A percentile compares a stretch with the other conserved stretches of the same genome.
phyloP scores from a whole-genome alignment of 139 green algal species.

The Spirogloea muscicola region DNA sequence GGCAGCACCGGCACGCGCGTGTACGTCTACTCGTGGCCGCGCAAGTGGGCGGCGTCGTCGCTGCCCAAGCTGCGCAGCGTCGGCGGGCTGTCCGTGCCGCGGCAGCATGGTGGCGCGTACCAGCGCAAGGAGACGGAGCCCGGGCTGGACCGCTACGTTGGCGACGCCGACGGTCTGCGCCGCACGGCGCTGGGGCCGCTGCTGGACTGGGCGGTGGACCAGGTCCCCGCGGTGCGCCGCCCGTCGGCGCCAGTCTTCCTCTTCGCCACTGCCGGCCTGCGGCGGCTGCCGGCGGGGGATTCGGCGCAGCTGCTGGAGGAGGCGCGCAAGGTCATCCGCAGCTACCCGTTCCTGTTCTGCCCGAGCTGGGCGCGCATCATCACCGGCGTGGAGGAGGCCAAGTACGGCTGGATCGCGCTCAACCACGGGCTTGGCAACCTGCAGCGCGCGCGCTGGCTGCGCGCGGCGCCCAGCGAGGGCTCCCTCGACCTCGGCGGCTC shows the following conservation, averaged over 20 bases:
- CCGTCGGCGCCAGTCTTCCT: conserved; percentile 66
- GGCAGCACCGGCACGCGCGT: conserved; percentile 34
- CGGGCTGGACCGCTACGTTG: conserved; percentile 66
- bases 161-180: conserved; percentile 33
- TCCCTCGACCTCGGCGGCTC: conserved; percentile 32
- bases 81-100: too few relatives aligned
- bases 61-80: too few relatives aligned
- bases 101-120: conserved; percentile 59
- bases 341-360: conserved; percentile 62
- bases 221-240: conserved; percentile 56
- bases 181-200: conserved; percentile 60
- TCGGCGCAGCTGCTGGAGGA: conserved; percentile 51
- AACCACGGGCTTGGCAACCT: conserved; percentile 24
- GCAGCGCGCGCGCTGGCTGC: not conserved
- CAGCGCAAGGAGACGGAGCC: conserved; percentile 82
- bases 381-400: conserved; percentile 72
- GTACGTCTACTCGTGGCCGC: conserved; percentile 34
- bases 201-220: conserved; percentile 72
- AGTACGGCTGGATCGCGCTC: conserved; percentile 64
- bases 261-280: conserved; percentile 70
- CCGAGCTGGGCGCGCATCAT: conserved; percentile 68
- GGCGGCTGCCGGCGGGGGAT: conserved; percentile 52
- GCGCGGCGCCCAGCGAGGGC: not conserved
- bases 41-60: not conserved
- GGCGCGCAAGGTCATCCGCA: conserved; percentile 34